Percentiles rank a stretch among this genome's conserved stretches.
These are phyloP conservation scores for Polyrhizophydium stewartii DNA, from an alignment of 371 early-diverging fungal genomes.

Conservation along the genomic window DNA sequence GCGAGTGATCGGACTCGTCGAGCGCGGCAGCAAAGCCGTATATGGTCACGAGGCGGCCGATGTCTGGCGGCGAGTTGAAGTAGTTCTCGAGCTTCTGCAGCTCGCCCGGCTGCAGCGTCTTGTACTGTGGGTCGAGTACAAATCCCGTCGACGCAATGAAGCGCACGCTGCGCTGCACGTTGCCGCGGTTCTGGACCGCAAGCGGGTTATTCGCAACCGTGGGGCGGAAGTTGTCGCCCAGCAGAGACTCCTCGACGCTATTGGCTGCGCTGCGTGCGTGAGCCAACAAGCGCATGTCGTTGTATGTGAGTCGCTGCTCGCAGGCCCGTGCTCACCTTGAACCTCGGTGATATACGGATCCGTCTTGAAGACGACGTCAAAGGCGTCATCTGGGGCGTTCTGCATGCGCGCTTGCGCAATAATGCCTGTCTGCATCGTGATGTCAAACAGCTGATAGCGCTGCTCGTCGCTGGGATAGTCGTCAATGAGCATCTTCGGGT, in stretches of 20 bases:
- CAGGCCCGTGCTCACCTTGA: not conserved
- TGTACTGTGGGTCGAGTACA: constrained; percentile 39
- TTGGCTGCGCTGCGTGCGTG: too few species aligned
- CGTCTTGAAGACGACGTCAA: constrained; percentile 13
- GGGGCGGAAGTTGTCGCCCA: not conserved
- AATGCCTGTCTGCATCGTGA: not conserved
- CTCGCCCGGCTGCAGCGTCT: constrained; percentile 28
- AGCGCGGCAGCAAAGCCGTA: constrained; percentile 44
- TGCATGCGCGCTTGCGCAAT: not conserved
- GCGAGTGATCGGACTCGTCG: constrained; percentile 32
- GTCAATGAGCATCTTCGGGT: constrained; percentile 40
- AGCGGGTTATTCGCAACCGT: constrained; percentile 9
- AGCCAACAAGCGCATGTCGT: too few species aligned
- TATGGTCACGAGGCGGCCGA: constrained; percentile 27
- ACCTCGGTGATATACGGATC: constrained; percentile 10
- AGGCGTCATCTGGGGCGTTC: not conserved
- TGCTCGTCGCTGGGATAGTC: constrained; percentile 37
- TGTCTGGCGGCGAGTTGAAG: constrained; percentile 39
- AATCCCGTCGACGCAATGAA: constrained; percentile 41
- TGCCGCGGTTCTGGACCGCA: constrained; percentile 18
- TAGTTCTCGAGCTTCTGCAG: constrained; percentile 36
- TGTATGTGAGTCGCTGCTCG: not conserved
- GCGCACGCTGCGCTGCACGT: constrained; percentile 6
- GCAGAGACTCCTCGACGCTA: not conserved
- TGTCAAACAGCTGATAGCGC: constrained; percentile 27